A percentile compares a stretch with the other conserved stretches of the same genome.
Evolutionary conservation across 306 rosid species (phyloP).

Genomic region (Prunus mume): DNA sequence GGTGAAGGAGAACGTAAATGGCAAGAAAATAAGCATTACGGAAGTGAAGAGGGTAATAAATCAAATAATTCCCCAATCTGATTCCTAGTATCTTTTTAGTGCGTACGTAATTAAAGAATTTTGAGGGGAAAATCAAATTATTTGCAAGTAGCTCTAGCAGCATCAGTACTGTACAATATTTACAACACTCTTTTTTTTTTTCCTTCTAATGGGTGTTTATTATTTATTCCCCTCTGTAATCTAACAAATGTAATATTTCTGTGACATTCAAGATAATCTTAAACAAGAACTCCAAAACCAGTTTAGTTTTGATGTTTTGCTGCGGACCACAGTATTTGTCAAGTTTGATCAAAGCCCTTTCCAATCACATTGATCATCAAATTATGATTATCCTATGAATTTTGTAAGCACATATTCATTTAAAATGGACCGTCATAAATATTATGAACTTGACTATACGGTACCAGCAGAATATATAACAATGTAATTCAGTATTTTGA

Average conservation of each 20-base stretch:
- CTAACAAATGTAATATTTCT: conserved; percentile 11
- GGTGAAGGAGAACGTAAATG: conserved; percentile 67
- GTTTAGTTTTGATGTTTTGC: not conserved
- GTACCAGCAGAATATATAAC: too few relatives aligned
- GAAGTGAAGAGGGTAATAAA: conserved; percentile 89
- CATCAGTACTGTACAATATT: conserved; percentile 1
- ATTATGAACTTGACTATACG: too few relatives aligned
- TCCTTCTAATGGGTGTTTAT: not conserved
- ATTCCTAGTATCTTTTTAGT: conserved; percentile 3
- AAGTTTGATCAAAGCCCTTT: too few relatives aligned
- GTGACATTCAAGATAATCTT: not conserved
- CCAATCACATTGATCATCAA: not conserved
- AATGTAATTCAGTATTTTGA: too few relatives aligned
- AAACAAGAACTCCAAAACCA: not conserved
- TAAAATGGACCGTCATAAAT: too few relatives aligned
- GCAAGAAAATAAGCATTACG: conserved; percentile 78
- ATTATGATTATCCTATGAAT: not conserved
- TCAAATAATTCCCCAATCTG: conserved; percentile 64
- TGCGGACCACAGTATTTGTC: too few relatives aligned
- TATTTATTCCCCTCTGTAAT: conserved; percentile 1
- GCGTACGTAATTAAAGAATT: not conserved
- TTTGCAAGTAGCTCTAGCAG: not conserved
- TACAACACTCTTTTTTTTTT: not conserved
- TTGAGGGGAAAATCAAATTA: not conserved
- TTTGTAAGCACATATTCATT: not conserved